Base-by-base conservation (phyloP, 2,329 filamentous ascomycete species). In the Biscogniauxia sp. region DNA sequence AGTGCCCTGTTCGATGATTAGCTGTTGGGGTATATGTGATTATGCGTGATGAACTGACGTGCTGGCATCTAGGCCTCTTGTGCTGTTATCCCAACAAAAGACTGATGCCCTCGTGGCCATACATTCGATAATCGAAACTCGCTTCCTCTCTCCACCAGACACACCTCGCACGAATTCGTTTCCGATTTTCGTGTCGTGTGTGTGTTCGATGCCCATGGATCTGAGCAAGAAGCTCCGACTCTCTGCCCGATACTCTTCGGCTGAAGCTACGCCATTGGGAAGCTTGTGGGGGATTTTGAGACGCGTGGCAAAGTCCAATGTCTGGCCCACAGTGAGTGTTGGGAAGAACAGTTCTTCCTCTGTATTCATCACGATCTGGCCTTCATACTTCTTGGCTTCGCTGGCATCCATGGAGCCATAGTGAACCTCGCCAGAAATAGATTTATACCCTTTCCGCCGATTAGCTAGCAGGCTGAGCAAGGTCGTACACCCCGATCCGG, bases 101-200 rank as follows among this genome's bases (percentile, higher is more conserved):
- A 85, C 78, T 51, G 82, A 86, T 1, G 85, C 84, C n/a, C 80
- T 75, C 1, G 78, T 79, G 9, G 83, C 81, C 60, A 89, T 84
- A 5, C 88, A 88, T 74, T 93, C 89, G 7, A 88, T 89, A 65
- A 93, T 91, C 55, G 85, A 89, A 5, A 93, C 90, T 71, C 91
- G 86, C 75, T 93, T 92, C 64, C 86, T 80, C 70, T 89, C 87
- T 45, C 87, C 87, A 9, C 87, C 87, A 20, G 81, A 85, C 1
- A 89, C 82, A 11, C 78, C 78, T 20, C 88, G 82, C 8, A 90
- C 80, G 28, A 86, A 82, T 62, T 88, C 87, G 64, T 89, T 86
- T 1, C 89, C 89, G 25, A 92, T 86, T 64, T 85, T 85, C 0
- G 88, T 91, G 52, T 84, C 78, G 56, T 87, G 74, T 0, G 87